Percentiles rank a stretch among this genome's conserved stretches.
Conservation (phyloP, 148 eudicot genomes). For the Vaccinium vitisidaea region DNA sequence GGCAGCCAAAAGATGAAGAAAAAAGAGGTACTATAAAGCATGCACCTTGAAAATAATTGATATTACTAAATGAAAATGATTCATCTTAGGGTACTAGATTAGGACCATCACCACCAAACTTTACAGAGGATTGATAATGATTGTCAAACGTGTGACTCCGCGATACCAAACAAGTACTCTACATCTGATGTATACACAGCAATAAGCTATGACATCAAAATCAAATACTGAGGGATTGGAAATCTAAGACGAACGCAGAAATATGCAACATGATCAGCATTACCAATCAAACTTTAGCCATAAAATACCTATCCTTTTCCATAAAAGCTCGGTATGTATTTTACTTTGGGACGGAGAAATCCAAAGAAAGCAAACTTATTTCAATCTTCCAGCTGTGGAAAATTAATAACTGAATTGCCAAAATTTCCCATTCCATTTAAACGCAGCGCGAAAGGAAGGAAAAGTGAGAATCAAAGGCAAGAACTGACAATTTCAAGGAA, state of each 20-base stretch:
- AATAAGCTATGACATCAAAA: not conserved
- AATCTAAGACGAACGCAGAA: not conserved
- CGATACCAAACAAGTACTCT: conserved; percentile 1
- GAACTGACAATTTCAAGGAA: not conserved
- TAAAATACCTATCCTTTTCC: not conserved
- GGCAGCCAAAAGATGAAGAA: conserved; percentile 11
- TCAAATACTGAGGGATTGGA: not conserved
- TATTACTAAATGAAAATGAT: not conserved
- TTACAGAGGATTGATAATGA: not conserved
- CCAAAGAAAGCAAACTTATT: not conserved
- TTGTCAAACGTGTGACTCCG: not conserved
- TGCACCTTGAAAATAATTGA: conserved; percentile 7
- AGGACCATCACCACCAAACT: not conserved
- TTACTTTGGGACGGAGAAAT: not conserved
- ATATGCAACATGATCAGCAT: not conserved
- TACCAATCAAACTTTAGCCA: conserved; percentile 1
- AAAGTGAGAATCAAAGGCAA: conserved; percentile 9
- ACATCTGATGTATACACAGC: not conserved
- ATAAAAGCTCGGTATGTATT: not conserved
- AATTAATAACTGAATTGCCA: not conserved
- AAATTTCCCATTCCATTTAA: conserved; percentile 4
- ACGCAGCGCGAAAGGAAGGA: conserved; percentile 5
- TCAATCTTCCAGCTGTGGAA: not conserved
- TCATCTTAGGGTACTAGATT: not conserved
- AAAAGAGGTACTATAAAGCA: not conserved